Evolutionary conservation across 495 filamentous ascomycete species (phyloP), one percentile per base, ranked within the genome.

Genomic region (Talaromyces nanjingensis): DNA sequence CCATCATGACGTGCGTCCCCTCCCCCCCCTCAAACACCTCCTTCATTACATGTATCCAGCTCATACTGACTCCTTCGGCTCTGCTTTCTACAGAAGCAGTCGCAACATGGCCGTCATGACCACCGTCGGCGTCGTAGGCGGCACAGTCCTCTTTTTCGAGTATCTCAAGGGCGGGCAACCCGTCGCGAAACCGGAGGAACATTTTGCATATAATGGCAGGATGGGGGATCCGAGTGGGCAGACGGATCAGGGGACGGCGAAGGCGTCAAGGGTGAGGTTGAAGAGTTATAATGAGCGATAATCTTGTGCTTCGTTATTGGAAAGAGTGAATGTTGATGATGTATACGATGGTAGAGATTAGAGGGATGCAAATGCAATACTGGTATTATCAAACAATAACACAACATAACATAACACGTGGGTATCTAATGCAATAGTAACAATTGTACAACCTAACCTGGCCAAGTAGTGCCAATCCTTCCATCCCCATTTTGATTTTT

Each of bases 41-140:
- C n/a, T n/a, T n/a, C n/a, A n/a, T n/a, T n/a, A n/a, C n/a, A n/a
- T n/a, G 7, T 47, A 11, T 47, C n/a, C 37, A 16, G 1, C 1
- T 39, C 42, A 20, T 18, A 47, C 58, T 39, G 37, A 42, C 18
- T 6, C 27, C n/a, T 27, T 27, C 9, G 22, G 9, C 9, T 25
- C 25, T 25, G 25, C 2, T 25, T 20, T 4, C 53, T 14, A 25
- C 53, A 55, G 53, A 9, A 71, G 69, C 31, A 64, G 59, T 33
- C 65, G 67, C 55, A 66, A 65, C 24, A 63, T 67, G 24, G 69
- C 65, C 5, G 6, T 69, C 11, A 45, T 69, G 25, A 71, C 67
- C 31, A 63, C 64, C 27, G 55, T 60, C 25, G 65, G 69, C 5
- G 67, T 71, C 18, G 53, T 71, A 12, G 64, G 65, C 8, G 69